Evolutionary conservation across 2,329 filamentous ascomycete species (phyloP).

Genomic region (Decorospora gaudefroyi): DNA sequence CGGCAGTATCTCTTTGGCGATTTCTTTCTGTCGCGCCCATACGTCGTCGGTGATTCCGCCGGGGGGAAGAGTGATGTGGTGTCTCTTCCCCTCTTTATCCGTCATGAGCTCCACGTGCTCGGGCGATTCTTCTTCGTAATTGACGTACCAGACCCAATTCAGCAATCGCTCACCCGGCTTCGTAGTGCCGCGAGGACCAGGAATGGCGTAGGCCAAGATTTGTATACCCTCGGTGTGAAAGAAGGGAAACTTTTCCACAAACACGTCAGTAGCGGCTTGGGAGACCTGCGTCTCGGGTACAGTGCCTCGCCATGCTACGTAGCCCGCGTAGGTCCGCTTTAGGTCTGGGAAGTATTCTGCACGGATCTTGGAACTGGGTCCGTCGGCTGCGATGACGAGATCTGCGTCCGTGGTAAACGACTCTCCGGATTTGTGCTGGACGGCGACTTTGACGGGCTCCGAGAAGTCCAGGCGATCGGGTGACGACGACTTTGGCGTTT

Average conservation of each 20-base stretch:
- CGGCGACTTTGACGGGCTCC: conserved; percentile 9
- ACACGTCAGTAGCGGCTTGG: conserved; percentile 16
- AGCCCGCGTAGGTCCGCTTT: conserved; percentile 32
- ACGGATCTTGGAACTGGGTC: conserved; percentile 31
- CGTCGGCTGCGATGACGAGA: conserved; percentile 34
- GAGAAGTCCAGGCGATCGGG: conserved; percentile 1
- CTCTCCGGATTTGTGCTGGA: conserved; percentile 17
- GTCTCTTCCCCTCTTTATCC: conserved; percentile 46
- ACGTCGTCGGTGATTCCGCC: conserved; percentile 45
- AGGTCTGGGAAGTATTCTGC: conserved; percentile 20
- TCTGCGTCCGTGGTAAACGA: conserved; percentile 15
- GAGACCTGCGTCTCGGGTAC: conserved; percentile 27
- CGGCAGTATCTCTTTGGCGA: conserved; percentile 39
- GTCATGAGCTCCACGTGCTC: conserved; percentile 51
- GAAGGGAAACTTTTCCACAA: conserved; percentile 27
- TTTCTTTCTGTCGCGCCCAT: conserved; percentile 45
- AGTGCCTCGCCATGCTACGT: conserved; percentile 37
- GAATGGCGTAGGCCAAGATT: conserved; percentile 49
- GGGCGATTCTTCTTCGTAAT: conserved; percentile 42
- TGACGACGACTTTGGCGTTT: conserved; percentile 6
- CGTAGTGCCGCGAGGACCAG: conserved; percentile 47
- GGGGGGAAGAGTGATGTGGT: conserved; percentile 50
- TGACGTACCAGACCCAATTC: conserved; percentile 56
- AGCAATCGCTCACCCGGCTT: conserved; percentile 48
- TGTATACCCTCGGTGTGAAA: conserved; percentile 23